phyloP scores from a whole-genome alignment of 176 grass and related monocot species.

The Oryza nivara region DNA sequence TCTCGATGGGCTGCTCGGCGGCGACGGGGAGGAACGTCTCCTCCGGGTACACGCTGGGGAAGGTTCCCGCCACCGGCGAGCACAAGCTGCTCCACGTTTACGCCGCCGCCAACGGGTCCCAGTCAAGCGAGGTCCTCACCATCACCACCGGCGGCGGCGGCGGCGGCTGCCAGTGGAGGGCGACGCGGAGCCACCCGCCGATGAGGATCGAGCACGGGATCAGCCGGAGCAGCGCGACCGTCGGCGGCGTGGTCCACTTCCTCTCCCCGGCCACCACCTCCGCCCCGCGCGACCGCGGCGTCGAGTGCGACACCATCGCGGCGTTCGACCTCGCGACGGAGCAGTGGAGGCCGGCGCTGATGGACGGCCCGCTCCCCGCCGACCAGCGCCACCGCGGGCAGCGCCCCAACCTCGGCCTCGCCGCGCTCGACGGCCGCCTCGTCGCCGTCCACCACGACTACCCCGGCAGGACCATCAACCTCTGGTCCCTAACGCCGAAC shows the following conservation, averaged over 20 bases:
- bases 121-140: conserved; percentile 17
- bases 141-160: not conserved
- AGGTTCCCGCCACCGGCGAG: conserved; percentile 25
- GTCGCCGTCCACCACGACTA: not conserved
- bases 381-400: too few relatives aligned
- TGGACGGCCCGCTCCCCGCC: not conserved
- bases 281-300: too few relatives aligned
- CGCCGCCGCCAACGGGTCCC: not conserved
- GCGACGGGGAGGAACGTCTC: not conserved
- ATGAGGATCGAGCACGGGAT: not conserved
- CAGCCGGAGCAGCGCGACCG: not conserved
- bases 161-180: not conserved
- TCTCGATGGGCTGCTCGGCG: not conserved
- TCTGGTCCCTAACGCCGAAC: not conserved
- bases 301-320: not conserved
- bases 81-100: conserved; percentile 35
- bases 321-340: conserved; percentile 33
- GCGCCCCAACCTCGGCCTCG: not conserved
- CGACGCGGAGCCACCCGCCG: not conserved
- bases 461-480: not conserved
- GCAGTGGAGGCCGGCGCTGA: not conserved
- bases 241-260: conserved; percentile 15
- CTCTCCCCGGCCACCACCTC: not conserved
- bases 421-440: not conserved
- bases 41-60: conserved; percentile 18